Conservation (phyloP, 345 rosid species). For the Turritis glabra region DNA sequence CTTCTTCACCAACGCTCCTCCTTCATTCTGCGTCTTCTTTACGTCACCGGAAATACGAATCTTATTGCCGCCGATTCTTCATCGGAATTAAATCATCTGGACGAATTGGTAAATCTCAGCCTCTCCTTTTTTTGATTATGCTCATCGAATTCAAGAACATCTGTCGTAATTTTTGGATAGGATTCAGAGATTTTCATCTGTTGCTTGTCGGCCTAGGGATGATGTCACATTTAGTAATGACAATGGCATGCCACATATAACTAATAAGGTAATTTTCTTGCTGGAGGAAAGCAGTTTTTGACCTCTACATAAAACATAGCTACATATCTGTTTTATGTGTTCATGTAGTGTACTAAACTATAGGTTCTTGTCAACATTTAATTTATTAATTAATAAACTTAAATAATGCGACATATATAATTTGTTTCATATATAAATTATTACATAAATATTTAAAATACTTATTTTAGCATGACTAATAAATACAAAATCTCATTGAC, state of each 20-base stretch:
- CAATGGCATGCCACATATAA: slow-evolving; percentile 38
- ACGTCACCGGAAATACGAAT: slow-evolving; percentile 7
- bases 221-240: slow-evolving; percentile 48
- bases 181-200: slow-evolving; percentile 85
- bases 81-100: background rate
- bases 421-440: no score
- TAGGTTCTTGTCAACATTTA: no score
- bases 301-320: slow-evolving; percentile 13
- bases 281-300: background rate
- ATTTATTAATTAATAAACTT: no score
- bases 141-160: background rate
- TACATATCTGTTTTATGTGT: slow-evolving; percentile 5
- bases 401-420: no score
- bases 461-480: no score
- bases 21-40: background rate
- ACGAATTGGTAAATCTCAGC: slow-evolving; percentile 13
- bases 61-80: background rate
- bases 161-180: slow-evolving; percentile 38
- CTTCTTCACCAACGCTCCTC: no score
- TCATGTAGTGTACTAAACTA: no score
- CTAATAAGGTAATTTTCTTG: slow-evolving; percentile 60
- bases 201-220: slow-evolving; percentile 76
- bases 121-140: background rate
- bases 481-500: no score
- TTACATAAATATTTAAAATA: no score